Base-by-base conservation (phyloP, 1,284 basidiomycete genomes). In the Puccinia hordei region DNA sequence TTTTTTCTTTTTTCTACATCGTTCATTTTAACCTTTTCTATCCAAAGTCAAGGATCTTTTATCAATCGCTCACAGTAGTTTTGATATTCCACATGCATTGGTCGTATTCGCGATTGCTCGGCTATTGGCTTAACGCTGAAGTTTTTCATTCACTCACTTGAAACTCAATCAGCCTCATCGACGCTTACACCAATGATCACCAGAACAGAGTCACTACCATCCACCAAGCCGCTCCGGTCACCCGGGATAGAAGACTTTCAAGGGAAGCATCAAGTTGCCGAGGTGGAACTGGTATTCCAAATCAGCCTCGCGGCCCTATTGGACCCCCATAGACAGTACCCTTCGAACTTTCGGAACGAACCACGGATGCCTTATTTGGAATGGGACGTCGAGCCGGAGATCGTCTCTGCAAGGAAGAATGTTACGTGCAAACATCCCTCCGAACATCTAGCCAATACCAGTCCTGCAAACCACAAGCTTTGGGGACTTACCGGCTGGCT, bases 401-500 rank as follows among this genome's bases (percentile, higher is more conserved):
- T 66, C 46, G 6, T 22, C 19, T 9, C 17, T 22, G 65, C 51
- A 12, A 68, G 24, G 6, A 53, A 57, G 4, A 44, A 17, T 59
- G 24, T n/a, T 49, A 35, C 22, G 24, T 4, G 3, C 44, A 51
- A 0, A 8, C 33, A 6, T 33, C 19, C n/a, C 35, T 12, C 65
- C 44, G 41, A 46, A 33, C 38, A 6, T 15, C 44, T 10, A 33
- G 19, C 46, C 9, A 44, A 22, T n/a, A 59, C n/a, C n/a, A 41
- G 27, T 41, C 35, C 57, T 8, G 19, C n/a, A 19, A 15, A 55
- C 41, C 10, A 44, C 27, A 76, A 33, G 38, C 75, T 78, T 41
- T 78, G 75, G 75, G 75, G 75, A 12, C 51, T 78, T 2, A 78
- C 63, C 19, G 75, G 75, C 53, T 78, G 75, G 75, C 33, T 78